Evolutionary conservation across 768 basidiomycete genomes (phyloP), one percentile per base, ranked within the genome.

Genomic region (Amanita subjunquillea): DNA sequence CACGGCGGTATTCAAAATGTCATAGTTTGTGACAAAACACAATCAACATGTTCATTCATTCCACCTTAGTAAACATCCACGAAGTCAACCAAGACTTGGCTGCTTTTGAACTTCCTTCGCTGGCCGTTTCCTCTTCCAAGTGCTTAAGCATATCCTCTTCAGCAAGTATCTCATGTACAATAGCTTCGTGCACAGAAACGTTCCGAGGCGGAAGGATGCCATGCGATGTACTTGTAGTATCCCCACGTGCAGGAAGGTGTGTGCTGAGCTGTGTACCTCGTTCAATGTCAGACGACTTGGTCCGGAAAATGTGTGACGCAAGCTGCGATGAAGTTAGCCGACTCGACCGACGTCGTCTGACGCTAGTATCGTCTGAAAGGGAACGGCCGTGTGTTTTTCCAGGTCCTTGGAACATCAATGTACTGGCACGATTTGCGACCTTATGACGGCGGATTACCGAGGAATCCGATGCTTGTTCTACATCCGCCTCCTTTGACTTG

Each of bases 141-240:
- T 78, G 69, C 56, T 78, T 72, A 30, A 72, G 70, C 25, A 78
- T 67, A 4, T 77, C 72, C 64, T 87, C 86, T 62, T 89, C 85
- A 37, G 79, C 83, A 38, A 86, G 71, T 39, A 85, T 78, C 58
- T 88, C 86, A 43, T 77, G 75, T 48, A 77, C 71, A 39, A 87
- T 82, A 8, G 84, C 86, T 55, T 82, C 74, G 7, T 76, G 76
- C 3, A 80, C 70, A 13, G 81, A 74, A n/a, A 84, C 67, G 54
- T 72, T 76, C 20, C 65, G 67, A 40, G 65, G 9, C 4, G 6
- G 44, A 30, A n/a, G 29, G n/a, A 15, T n/a, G 2, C 17, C 17
- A 27, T 30, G 51, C 6, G 76, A 71, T 48, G 72, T 37, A n/a
- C 59, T 65, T n/a, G 72, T 72, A 17, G 60, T 53, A 13, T 59